Percentiles rank a stretch among this genome's conserved stretches.
Evolutionary conservation across 768 basidiomycete genomes (phyloP).

Genomic region (Mycena kentingensis): DNA sequence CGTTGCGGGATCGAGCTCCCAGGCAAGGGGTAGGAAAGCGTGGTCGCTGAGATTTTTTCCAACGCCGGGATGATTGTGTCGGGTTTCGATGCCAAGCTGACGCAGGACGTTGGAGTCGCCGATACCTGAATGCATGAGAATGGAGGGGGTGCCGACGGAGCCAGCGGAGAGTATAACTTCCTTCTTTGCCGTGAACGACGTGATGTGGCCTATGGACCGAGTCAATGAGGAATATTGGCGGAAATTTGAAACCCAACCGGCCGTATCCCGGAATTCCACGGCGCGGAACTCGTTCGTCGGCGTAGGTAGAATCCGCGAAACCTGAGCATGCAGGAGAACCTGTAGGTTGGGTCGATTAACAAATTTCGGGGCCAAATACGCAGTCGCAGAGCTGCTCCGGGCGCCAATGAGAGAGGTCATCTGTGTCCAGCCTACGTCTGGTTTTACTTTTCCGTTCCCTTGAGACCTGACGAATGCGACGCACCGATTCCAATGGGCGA

Average conservation of each 20-base stretch:
- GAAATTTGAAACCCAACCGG: not conserved
- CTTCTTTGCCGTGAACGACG: not conserved
- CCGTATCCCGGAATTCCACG: not conserved
- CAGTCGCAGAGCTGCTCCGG: conserved; percentile 26
- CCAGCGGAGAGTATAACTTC: conserved; percentile 11
- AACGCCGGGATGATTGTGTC: conserved; percentile 4
- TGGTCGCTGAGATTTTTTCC: conserved; percentile 9
- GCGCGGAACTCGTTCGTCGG: not conserved
- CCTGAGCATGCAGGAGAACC: conserved; percentile 5
- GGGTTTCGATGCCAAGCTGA: not conserved
- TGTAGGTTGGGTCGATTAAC: conserved; percentile 8
- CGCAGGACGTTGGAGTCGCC: not conserved
- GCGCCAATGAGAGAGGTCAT: conserved; percentile 25
- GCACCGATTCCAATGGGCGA: conserved; percentile 16
- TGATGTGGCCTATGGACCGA: not conserved
- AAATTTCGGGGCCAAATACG: conserved; percentile 8
- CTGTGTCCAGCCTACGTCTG: conserved; percentile 23
- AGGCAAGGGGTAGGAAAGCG: not conserved
- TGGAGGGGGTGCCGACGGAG: not conserved
- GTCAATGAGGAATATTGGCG: not conserved
- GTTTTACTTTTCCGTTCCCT: not conserved
- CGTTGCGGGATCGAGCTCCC: conserved; percentile 8
- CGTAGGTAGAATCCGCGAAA: not conserved
- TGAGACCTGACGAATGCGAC: not conserved
- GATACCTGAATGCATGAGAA: conserved; percentile 7